Base-by-base conservation (phyloP, 768 basidiomycete genomes). In the Amylocystis lapponica region DNA sequence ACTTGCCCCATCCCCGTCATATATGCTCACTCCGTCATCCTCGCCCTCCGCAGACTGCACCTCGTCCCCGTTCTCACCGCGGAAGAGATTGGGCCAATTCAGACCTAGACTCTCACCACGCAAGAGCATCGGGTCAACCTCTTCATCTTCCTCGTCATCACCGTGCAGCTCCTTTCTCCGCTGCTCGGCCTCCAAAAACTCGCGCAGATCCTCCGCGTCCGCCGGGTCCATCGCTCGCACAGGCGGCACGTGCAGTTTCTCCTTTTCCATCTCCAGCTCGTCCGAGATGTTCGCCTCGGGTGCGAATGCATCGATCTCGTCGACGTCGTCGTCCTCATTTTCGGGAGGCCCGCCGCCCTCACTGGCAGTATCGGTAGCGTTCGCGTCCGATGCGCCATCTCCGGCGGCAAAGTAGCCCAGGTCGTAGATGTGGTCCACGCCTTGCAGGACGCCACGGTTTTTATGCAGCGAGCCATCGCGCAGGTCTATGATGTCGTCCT, bases 401-500 rank as follows among this genome's bases (percentile, higher is more conserved):
- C 47, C 58, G n/a, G 63, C 62, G 7, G 68, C 64, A 50, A 83
- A 68, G 43, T 66, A 66, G 4, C 84, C 83, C 53, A 86, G 72
- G 10, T 68, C 59, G 50, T 68, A 70, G 27, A 62, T 67, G 37
- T 61, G 60, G 19, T 62, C 55, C 13, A 68, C 61, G 13, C 55
- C 52, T 35, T 76, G 73, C 31, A 85, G 64, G 3, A 85, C 72
- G 2, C 87, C 87, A 46, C 83, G 75, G 59, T 90, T 83, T 53
- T 76, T 78, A 45, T 86, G 66, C 31, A 90, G 68, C 47, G 74
- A 60, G 10, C 71, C 74, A 10, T 76, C 79, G 42, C 68, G 65
- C 3, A 91, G 64, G 54, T 89, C 82, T 25, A 90, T 69, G 35
- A 89, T 81, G 58, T 91, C 87, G 60, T 90, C 87, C 55, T 89